Percentiles rank a stretch among this genome's conserved stretches.
Conservation (phyloP, 805 yeast genomes). For the Candida saitoana region DNA sequence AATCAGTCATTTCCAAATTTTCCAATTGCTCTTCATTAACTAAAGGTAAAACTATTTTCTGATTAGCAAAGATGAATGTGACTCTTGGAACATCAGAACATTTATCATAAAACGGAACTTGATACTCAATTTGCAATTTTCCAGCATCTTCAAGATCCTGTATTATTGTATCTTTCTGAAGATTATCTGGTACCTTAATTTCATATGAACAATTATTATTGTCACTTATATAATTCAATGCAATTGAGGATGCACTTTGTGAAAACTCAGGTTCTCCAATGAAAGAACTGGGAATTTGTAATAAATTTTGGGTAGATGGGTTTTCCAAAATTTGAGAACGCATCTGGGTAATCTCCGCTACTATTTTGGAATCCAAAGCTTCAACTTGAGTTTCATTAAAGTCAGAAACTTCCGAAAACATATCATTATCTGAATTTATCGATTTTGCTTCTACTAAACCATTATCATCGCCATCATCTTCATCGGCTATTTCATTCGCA, state of each 20-base stretch:
- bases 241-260: not conserved
- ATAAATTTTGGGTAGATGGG: not conserved
- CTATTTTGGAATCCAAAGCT: slow-evolving; percentile 16
- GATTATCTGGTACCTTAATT: slow-evolving; percentile 14
- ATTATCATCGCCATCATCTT: slow-evolving; percentile 13
- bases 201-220: slow-evolving; percentile 15
- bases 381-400: slow-evolving; percentile 9
- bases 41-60: slow-evolving; percentile 45
- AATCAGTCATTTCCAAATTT: slow-evolving; percentile 2
- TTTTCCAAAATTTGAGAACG: not conserved
- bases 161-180: slow-evolving; percentile 14
- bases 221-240: not conserved
- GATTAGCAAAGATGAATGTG: slow-evolving; percentile 67
- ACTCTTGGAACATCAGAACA: slow-evolving; percentile 47
- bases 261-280: not conserved
- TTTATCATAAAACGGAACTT: slow-evolving; percentile 61
- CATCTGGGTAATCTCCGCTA: not conserved
- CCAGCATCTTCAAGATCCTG: slow-evolving; percentile 41
- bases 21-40: slow-evolving; percentile 6
- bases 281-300: slow-evolving; percentile 16
- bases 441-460: slow-evolving; percentile 4
- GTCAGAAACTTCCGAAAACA: not conserved
- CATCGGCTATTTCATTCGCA: slow-evolving; percentile 5
- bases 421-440: not conserved
- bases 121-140: slow-evolving; percentile 48